Conservation (phyloP, 768 basidiomycete species). For the Wakefieldia striispora region DNA sequence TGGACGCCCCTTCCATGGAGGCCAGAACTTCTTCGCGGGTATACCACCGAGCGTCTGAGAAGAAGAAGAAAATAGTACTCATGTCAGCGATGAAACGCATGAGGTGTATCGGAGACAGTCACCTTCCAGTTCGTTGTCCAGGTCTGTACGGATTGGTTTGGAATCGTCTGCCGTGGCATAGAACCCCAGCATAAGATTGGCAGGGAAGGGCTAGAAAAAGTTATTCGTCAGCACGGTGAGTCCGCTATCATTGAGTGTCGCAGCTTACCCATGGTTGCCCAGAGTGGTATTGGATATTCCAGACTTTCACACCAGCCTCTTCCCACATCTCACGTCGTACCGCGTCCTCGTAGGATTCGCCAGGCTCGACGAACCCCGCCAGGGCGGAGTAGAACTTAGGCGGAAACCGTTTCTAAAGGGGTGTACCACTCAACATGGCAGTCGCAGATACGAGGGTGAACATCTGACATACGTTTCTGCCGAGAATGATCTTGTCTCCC, state of each 20-base stretch:
- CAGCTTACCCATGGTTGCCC: slow-evolving; percentile 79
- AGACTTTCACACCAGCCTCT: slow-evolving; percentile 88
- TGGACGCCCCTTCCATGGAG: slow-evolving; percentile 43
- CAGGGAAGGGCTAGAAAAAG: slow-evolving; percentile 73
- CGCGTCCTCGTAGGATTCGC: slow-evolving; percentile 92
- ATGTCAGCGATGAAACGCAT: background rate
- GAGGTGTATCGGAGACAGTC: background rate
- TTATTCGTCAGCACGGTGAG: background rate
- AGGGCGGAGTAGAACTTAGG: slow-evolving; percentile 81
- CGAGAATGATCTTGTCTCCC: slow-evolving; percentile 82
- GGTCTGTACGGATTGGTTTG: slow-evolving; percentile 74
- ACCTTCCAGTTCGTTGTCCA: slow-evolving; percentile 97
- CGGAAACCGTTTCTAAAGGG: slow-evolving; percentile 58
- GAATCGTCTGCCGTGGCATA: slow-evolving; percentile 75
- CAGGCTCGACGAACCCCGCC: slow-evolving; percentile 93
- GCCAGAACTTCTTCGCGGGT: slow-evolving; percentile 67
- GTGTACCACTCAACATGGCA: slow-evolving; percentile 1
- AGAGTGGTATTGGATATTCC: slow-evolving; percentile 82
- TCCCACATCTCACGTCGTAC: slow-evolving; percentile 94
- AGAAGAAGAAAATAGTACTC: background rate
- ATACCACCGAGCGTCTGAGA: slow-evolving; percentile 85
- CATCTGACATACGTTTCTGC: slow-evolving; percentile 63
- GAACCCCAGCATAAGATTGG: slow-evolving; percentile 89
- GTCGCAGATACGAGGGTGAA: background rate
- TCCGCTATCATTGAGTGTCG: background rate